Percentiles rank a stretch among this genome's conserved stretches.
These are phyloP conservation scores for Fusarium austroafricanum DNA, from an alignment of 2,329 filamentous ascomycete genomes.

Conservation along the genomic window DNA sequence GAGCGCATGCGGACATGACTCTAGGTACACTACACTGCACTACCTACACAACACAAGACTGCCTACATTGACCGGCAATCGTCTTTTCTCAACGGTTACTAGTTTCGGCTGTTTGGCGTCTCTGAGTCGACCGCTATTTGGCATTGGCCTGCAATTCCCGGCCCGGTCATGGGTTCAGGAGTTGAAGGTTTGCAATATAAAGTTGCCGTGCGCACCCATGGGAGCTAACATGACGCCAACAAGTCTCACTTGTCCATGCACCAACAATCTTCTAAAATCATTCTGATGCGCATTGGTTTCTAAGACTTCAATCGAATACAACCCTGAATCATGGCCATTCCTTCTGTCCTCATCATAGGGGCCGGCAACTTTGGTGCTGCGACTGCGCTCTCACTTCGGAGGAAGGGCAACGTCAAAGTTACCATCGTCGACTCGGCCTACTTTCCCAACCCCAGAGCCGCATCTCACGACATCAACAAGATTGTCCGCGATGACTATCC, in stretches of 20 bases:
- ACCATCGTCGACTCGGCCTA: constrained; percentile 53
- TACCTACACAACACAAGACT: neutral
- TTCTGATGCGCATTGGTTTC: constrained; percentile 14
- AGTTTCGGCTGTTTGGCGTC: constrained; percentile 35
- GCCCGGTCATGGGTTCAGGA: constrained; percentile 33
- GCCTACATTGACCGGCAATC: constrained; percentile 25
- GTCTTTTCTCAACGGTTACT: constrained; percentile 34
- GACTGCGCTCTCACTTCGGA: constrained; percentile 53
- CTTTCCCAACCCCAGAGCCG: constrained; percentile 54
- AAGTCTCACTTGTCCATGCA: constrained; percentile 35
- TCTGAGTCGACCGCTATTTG: constrained; percentile 44
- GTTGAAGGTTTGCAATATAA: constrained; percentile 40
- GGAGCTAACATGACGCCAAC: constrained; percentile 18
- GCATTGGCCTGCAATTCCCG: constrained; percentile 34
- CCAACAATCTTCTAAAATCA: constrained; percentile 16
- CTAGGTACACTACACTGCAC: constrained; percentile 24
- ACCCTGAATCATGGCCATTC: constrained; percentile 24
- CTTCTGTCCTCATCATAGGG: constrained; percentile 55
- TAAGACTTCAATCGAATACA: constrained; percentile 17
- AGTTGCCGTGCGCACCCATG: constrained; percentile 31
- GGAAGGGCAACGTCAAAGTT: constrained; percentile 45
- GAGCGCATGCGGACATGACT: constrained; percentile 12
- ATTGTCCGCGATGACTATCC: constrained; percentile 58
- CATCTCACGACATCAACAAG: constrained; percentile 62
- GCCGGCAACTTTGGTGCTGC: constrained; percentile 59